A percentile compares a stretch with the other conserved stretches of the same genome.
phyloP scores from a whole-genome alignment of 2,329 filamentous ascomycete species.

The Microascus cirrosus region DNA sequence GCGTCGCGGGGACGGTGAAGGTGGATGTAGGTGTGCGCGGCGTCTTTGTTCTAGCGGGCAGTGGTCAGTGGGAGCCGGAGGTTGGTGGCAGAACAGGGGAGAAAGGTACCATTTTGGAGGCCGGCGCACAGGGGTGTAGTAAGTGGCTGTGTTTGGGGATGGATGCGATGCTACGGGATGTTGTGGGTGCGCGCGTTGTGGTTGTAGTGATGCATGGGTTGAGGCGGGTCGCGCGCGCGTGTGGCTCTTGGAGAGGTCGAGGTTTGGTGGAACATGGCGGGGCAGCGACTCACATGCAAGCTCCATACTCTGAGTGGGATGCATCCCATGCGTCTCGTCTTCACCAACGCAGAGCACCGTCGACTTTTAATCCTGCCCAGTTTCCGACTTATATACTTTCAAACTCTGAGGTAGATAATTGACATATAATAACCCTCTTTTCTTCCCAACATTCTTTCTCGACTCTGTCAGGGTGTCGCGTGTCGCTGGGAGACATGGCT shows the following conservation, averaged over 20 bases:
- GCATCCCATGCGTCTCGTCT: background rate
- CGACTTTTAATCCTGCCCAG: too few species aligned
- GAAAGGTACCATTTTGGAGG: background rate
- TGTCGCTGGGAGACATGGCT: too few species aligned
- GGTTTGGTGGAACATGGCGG: background rate
- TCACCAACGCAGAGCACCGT: too few species aligned
- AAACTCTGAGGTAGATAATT: too few species aligned
- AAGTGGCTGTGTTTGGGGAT: background rate
- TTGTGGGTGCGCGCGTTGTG: background rate
- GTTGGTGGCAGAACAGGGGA: background rate
- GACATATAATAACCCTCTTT: too few species aligned
- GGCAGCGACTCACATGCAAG: too few species aligned
- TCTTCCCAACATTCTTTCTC: too few species aligned
- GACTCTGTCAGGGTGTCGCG: too few species aligned
- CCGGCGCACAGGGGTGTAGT: background rate
- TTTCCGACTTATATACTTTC: too few species aligned
- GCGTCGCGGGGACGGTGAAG: conserved; percentile 61
- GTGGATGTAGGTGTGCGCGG: conserved; percentile 64
- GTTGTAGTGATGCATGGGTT: background rate
- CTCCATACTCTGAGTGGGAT: background rate
- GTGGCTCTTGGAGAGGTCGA: background rate
- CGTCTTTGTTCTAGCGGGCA: conserved; percentile 54
- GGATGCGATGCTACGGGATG: background rate
- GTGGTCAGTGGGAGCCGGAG: background rate
- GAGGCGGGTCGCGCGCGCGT: background rate